These are phyloP conservation scores for Neurospora sp. DNA, from an alignment of 2,329 filamentous ascomycete genomes.

Conservation along the genomic window DNA sequence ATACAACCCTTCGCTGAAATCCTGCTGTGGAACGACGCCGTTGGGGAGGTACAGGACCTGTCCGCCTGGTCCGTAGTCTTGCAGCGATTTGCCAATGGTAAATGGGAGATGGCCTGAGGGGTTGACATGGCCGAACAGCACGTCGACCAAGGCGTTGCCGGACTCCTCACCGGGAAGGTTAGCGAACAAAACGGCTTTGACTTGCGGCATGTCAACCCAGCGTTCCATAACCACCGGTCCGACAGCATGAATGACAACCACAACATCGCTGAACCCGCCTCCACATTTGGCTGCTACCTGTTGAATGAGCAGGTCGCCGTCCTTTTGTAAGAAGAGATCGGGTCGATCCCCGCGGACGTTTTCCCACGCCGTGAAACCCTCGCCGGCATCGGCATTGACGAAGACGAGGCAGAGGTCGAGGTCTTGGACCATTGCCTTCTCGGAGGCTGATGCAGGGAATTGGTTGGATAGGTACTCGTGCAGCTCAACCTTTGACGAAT, in stretches of 20 bases:
- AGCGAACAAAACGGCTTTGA: constrained; percentile 74
- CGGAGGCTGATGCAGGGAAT: constrained; percentile 28
- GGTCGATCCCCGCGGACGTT: constrained; percentile 72
- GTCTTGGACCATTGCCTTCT: constrained; percentile 38
- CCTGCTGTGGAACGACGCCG: constrained; percentile 64
- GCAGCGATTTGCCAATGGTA: constrained; percentile 64
- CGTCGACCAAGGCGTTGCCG: constrained; percentile 68
- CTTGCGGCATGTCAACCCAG: constrained; percentile 66
- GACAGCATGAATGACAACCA: constrained; percentile 83
- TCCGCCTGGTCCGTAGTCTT: constrained; percentile 66
- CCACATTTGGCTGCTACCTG: constrained; percentile 60
- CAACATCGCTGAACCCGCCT: constrained; percentile 51
- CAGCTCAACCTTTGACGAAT: constrained; percentile 41
- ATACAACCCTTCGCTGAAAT: constrained; percentile 66
- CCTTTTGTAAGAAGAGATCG: constrained; percentile 63
- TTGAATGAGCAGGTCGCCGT: constrained; percentile 64
- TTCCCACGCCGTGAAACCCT: constrained; percentile 57
- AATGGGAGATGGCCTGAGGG: constrained; percentile 66
- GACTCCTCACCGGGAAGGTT: constrained; percentile 82
- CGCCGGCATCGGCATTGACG: constrained; percentile 72
- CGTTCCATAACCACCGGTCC: constrained; percentile 72
- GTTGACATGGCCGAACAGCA: constrained; percentile 65
- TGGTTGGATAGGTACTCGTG: constrained; percentile 49
- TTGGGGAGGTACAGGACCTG: constrained; percentile 62
- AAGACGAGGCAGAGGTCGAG: constrained; percentile 82